Percentiles rank a stretch among this genome's conserved stretches.
These are phyloP conservation scores for Sphagnum fallax DNA, from an alignment of 228 moss, liverwort and hornwort genomes.

Conservation along the genomic window DNA sequence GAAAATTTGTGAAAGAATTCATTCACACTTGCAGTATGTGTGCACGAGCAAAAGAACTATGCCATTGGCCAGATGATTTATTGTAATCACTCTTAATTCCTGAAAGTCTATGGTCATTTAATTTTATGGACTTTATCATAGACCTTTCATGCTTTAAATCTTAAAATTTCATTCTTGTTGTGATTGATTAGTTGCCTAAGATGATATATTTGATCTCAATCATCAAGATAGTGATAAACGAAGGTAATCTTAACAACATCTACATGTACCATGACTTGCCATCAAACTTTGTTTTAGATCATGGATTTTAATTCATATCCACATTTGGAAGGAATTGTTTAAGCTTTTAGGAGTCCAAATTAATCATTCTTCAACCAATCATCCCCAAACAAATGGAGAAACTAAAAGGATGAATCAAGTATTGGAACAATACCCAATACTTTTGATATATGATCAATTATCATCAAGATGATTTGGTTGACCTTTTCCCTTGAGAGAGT, in stretches of 20 bases:
- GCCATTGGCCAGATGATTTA: neutral
- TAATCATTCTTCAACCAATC: neutral
- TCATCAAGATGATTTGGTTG: neutral
- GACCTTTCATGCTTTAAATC: neutral
- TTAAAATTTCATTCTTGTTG: neutral
- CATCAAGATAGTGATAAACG: neutral
- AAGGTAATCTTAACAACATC: neutral
- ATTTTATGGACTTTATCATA: neutral
- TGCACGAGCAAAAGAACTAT: neutral
- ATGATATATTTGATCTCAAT: neutral
- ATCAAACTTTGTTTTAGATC: neutral
- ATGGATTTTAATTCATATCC: neutral
- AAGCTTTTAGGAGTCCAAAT: neutral
- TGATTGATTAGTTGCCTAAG: neutral
- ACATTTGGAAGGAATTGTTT: neutral
- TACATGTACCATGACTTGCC: neutral
- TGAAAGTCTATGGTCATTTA: neutral
- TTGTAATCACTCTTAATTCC: neutral
- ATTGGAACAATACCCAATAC: neutral
- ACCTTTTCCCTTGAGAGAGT: neutral
- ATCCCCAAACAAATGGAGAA: neutral
- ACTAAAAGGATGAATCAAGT: neutral
- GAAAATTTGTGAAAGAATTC: constrained; percentile 3
- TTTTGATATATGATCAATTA: too few relatives aligned
- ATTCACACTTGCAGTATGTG: neutral